A percentile compares a stretch with the other conserved stretches of the same genome.
Conservation (phyloP, 169 alveolate species). For the Plasmodium vinckei region DNA sequence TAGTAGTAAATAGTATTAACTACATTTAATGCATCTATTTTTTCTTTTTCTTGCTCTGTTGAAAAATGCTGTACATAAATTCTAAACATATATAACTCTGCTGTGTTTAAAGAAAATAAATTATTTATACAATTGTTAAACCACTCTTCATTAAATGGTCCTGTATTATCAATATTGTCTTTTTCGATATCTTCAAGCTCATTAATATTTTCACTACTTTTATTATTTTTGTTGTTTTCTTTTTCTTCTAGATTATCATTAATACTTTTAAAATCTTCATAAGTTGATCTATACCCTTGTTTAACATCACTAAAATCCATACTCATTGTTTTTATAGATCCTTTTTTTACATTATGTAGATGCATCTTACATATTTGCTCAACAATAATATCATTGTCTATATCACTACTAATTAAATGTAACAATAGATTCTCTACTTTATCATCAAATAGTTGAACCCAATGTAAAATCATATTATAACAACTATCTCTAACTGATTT, state of each 20-base stretch:
- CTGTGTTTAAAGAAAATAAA: conserved; percentile 52
- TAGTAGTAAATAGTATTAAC: conserved; percentile 48
- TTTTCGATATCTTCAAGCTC: background rate
- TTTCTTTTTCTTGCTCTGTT: conserved; percentile 70
- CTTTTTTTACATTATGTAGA: conserved; percentile 31
- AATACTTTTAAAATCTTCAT: background rate
- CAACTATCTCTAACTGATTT: conserved; percentile 69
- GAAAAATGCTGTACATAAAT: conserved; percentile 64
- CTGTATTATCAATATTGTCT: background rate
- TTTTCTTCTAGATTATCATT: background rate
- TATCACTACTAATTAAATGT: conserved; percentile 46
- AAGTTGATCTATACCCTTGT: background rate
- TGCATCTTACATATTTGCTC: conserved; percentile 69
- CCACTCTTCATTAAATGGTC: conserved; percentile 44
- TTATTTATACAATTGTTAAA: conserved; percentile 37
- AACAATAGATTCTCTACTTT: conserved; percentile 38
- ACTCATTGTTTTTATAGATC: conserved; percentile 3
- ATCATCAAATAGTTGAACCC: conserved; percentile 64
- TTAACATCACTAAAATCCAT: conserved; percentile 7
- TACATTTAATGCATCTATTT: conserved; percentile 68
- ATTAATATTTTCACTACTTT: background rate
- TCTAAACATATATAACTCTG: conserved; percentile 46
- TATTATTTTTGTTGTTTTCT: background rate
- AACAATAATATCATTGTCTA: conserved; percentile 53
- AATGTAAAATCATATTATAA: conserved; percentile 40